These are phyloP conservation scores for Acacia crassicarpa DNA, from an alignment of 306 rosid species.

Conservation along the genomic window DNA sequence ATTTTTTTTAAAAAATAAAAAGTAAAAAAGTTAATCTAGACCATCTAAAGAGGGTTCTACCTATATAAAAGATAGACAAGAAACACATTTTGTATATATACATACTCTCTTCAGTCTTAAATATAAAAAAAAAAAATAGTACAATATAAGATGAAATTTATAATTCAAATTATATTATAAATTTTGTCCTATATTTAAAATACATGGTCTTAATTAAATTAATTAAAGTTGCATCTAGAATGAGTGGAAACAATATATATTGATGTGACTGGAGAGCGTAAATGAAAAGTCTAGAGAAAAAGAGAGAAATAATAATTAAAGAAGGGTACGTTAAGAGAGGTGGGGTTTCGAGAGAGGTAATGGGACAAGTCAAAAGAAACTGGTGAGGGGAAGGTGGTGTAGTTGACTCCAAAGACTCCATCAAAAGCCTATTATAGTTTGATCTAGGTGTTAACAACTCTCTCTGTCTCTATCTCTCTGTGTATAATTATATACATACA, in stretches of 20 bases:
- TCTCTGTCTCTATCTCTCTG: not conserved
- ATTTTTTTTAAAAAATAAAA: too few species aligned
- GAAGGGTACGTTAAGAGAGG: not conserved
- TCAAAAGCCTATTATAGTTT: slow-evolving; percentile 3
- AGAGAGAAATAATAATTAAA: not conserved
- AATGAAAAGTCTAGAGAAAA: not conserved
- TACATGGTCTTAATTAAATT: not conserved
- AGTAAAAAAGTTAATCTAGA: too few species aligned
- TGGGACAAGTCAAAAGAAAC: slow-evolving; percentile 29
- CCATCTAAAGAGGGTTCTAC: too few species aligned
- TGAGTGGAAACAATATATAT: not conserved
- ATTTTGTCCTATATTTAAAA: too few species aligned
- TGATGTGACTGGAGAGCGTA: not conserved
- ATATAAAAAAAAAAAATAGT: too few species aligned
- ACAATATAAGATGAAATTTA: too few species aligned
- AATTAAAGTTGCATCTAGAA: not conserved
- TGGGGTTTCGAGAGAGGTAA: not conserved
- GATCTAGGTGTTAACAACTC: slow-evolving; percentile 29
- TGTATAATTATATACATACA: not conserved
- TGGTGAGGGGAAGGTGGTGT: slow-evolving; percentile 7
- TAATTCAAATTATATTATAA: too few species aligned
- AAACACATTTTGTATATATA: too few species aligned
- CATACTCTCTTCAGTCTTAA: too few species aligned
- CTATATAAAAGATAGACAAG: too few species aligned
- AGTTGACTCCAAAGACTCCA: slow-evolving; percentile 45